Evolutionary conservation across 495 filamentous ascomycete species (phyloP), one percentile per base, ranked within the genome.

Genomic region (Penicillium nucicola): DNA sequence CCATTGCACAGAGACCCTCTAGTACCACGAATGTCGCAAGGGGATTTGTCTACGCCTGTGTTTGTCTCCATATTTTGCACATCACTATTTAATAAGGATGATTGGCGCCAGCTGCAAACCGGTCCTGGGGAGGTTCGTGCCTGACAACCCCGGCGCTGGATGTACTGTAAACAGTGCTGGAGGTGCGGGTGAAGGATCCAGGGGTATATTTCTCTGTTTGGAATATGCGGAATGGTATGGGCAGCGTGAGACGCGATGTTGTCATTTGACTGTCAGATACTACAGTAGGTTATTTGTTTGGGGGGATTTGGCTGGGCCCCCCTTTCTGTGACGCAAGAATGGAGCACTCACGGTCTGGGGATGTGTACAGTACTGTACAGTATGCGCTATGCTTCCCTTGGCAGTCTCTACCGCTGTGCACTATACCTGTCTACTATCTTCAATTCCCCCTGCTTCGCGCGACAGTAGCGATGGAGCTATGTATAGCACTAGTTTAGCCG

Each of bases 281-380:
- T 22, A 22, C 20, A 22, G 20, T 5, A 28, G 7, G 25, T 28
- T 28, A 8, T 28, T 28, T 28, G 25, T 9, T 28, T 28, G 25
- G 25, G 5, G 25, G 7, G 23, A 7, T 28, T 28, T 28, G 23
- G 5, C 7, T 7, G 1, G 22, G 23, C 17, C 18, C 42, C 28
- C 28, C 18, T 12, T 33, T 19, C 28, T 34, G 42, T 45, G 42
- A 45, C 19, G 42, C 42, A 45, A 45, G 17, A 34, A 45, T 45
- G 42, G 30, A 45, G 25, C 7, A 28, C 2, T 28, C 7, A 9
- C 25, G 0, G 25, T 28, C 25, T 28, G 25, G 25, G 25, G 25
- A 28, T 28, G 25, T 28, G 10, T 28, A 8, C 10, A n/a, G 25
- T 8, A 8, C 25, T 5, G 10, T 9, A 8, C 25, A 8, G 2